Percentiles rank a stretch among this genome's conserved stretches.
Conservation (phyloP, 306 rosid species). For the Lathyrus oleraceus region DNA sequence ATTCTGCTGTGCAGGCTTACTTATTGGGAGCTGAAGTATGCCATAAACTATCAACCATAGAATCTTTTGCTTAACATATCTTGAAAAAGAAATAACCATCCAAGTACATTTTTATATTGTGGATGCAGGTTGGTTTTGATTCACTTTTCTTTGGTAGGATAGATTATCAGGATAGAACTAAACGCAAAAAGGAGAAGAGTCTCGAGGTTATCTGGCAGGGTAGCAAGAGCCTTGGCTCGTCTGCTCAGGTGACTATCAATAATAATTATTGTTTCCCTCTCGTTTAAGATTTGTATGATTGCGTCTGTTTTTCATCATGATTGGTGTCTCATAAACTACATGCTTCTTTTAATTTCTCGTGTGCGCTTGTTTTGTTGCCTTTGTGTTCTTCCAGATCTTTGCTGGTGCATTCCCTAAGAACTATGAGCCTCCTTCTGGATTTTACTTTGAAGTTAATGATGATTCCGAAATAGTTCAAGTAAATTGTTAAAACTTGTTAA, state of each 20-base stretch:
- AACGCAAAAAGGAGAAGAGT: constrained; percentile 71
- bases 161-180: constrained; percentile 82
- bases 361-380: constrained; percentile 29
- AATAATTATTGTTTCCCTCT: constrained; percentile 1
- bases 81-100: constrained; percentile 22
- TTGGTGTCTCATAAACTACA: constrained; percentile 23
- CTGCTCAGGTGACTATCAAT: constrained; percentile 60
- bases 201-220: constrained; percentile 86
- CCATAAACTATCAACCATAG: constrained; percentile 21
- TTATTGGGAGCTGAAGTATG: constrained; percentile 75
- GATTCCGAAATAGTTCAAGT: constrained; percentile 68
- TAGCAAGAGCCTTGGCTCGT: constrained; percentile 71
- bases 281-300: constrained; percentile 22
- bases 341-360: constrained; percentile 21
- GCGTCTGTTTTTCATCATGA: constrained; percentile 8
- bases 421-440: constrained; percentile 76
- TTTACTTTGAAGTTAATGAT: constrained; percentile 71
- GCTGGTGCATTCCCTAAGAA: constrained; percentile 71
- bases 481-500: constrained; percentile 35
- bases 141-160: constrained; percentile 82
- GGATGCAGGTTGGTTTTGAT: constrained; percentile 67
- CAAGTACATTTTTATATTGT: constrained; percentile 14
- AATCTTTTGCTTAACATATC: constrained; percentile 29
- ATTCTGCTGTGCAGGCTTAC: constrained; percentile 84
- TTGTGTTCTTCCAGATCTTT: constrained; percentile 53